These are phyloP conservation scores for Kalanchoe fedtschenkoi DNA, from an alignment of 164 flowering plant genomes.

Conservation along the genomic window DNA sequence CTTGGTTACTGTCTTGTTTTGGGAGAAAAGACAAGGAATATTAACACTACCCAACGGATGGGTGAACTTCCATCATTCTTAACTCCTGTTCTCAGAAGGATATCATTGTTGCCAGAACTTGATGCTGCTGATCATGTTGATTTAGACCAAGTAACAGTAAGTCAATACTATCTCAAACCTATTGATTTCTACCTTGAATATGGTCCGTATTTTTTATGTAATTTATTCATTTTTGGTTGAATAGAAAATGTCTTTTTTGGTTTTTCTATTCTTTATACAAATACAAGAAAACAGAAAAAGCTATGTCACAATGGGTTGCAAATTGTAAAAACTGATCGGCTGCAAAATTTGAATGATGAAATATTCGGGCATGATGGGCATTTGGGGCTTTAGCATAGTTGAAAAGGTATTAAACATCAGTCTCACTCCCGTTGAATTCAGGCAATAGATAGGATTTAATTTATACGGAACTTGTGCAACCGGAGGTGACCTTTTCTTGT, in stretches of 20 bases:
- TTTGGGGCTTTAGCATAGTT: too few species aligned
- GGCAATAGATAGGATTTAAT: too few species aligned
- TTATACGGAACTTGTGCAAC: too few species aligned
- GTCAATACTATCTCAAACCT: background rate
- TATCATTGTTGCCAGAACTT: constrained; percentile 29
- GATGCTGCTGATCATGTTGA: constrained; percentile 15
- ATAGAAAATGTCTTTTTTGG: background rate
- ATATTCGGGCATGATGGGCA: too few species aligned
- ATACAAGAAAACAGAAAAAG: too few species aligned
- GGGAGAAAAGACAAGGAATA: constrained; percentile 65
- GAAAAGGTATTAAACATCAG: too few species aligned
- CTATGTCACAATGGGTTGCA: too few species aligned
- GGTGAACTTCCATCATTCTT: constrained; percentile 84
- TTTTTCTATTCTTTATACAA: too few species aligned
- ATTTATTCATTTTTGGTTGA: background rate
- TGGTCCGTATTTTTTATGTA: background rate
- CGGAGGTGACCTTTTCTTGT: too few species aligned
- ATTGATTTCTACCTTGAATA: background rate
- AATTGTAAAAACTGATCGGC: too few species aligned
- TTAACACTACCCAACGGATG: constrained; percentile 44
- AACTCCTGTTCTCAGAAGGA: constrained; percentile 40
- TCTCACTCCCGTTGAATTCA: too few species aligned
- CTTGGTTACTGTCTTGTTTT: background rate
- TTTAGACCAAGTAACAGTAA: constrained; percentile 84
- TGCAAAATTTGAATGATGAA: too few species aligned